Evolutionary conservation across 805 yeast species (phyloP).

Genomic region (Ogataea nitratoaversa): DNA sequence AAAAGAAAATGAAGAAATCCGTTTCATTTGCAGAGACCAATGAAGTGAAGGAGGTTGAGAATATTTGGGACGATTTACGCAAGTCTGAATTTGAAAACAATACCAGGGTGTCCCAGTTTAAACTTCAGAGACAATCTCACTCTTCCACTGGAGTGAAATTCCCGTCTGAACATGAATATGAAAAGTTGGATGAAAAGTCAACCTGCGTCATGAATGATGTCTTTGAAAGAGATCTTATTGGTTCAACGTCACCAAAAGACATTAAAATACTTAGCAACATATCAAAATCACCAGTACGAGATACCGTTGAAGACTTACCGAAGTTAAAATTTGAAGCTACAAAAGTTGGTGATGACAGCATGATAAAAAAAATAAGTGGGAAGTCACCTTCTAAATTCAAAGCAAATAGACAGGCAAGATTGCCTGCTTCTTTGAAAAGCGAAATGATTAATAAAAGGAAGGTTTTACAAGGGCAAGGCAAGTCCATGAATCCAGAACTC

Average conservation of each 20-base stretch:
- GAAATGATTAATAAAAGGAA: slow-evolving; percentile 8
- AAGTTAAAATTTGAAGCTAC: slow-evolving; percentile 7
- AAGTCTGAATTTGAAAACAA: slow-evolving; percentile 24
- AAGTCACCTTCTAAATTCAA: slow-evolving; percentile 7
- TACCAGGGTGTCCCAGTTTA: slow-evolving; percentile 14
- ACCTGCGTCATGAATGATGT: slow-evolving; percentile 16
- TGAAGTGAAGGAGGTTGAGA: slow-evolving; percentile 57
- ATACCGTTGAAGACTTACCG: slow-evolving; percentile 3
- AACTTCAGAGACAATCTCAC: slow-evolving; percentile 19
- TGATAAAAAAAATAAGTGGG: slow-evolving; percentile 13
- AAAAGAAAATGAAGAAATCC: slow-evolving; percentile 32
- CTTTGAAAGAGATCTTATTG: slow-evolving; percentile 8
- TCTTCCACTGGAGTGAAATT: slow-evolving; percentile 5
- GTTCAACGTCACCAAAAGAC: neutral
- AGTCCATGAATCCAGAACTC: too few species aligned
- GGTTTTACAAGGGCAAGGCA: too few species aligned
- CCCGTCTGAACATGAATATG: slow-evolving; percentile 4
- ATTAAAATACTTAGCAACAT: neutral
- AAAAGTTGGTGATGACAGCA: slow-evolving; percentile 1
- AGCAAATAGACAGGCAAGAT: slow-evolving; percentile 13
- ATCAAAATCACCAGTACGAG: neutral
- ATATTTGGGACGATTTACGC: slow-evolving; percentile 44
- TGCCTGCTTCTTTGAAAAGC: slow-evolving; percentile 21
- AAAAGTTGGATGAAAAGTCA: slow-evolving; percentile 2
- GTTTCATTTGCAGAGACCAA: slow-evolving; percentile 52